Percentiles rank a stretch among this genome's conserved stretches.
These are phyloP conservation scores for Eucalyptus pumila DNA, from an alignment of 345 rosid genomes.

Conservation along the genomic window DNA sequence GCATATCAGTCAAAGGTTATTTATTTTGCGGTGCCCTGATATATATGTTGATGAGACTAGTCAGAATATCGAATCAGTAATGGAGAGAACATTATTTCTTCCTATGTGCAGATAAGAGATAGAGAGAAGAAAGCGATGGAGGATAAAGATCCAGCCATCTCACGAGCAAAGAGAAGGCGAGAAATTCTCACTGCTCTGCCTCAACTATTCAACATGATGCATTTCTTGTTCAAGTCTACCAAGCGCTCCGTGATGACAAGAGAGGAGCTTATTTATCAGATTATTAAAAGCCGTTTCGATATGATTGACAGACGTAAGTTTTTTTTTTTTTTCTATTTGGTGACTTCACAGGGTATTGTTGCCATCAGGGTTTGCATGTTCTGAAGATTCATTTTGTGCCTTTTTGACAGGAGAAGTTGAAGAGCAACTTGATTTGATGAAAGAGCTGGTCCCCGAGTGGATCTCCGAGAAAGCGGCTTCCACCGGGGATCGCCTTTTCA, in stretches of 20 bases:
- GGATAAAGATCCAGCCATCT: neutral
- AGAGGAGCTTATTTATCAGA: neutral
- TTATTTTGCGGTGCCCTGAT: neutral
- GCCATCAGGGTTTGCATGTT: neutral
- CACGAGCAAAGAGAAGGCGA: neutral
- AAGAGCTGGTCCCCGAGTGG: constrained; percentile 83
- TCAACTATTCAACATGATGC: neutral
- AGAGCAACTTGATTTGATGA: constrained; percentile 60
- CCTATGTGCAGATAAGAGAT: neutral
- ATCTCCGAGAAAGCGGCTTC: constrained; percentile 56
- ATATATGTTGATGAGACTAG: neutral
- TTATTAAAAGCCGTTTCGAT: constrained; percentile 5
- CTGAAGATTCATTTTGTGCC: neutral
- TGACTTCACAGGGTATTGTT: neutral
- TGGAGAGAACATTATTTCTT: neutral
- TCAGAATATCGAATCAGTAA: neutral
- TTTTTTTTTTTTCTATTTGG: neutral
- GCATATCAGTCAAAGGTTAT: neutral
- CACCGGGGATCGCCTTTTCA: constrained; percentile 51
- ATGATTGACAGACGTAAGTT: constrained; percentile 69
- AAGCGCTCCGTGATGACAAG: neutral
- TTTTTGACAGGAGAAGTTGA: constrained; percentile 57
- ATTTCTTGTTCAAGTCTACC: neutral
- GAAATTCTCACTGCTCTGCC: neutral
- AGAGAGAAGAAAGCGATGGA: neutral